A percentile compares a stretch with the other conserved stretches of the same genome.
Conservation (phyloP, 2,329 filamentous ascomycete genomes). For the Fusarium pseudograminearum region DNA sequence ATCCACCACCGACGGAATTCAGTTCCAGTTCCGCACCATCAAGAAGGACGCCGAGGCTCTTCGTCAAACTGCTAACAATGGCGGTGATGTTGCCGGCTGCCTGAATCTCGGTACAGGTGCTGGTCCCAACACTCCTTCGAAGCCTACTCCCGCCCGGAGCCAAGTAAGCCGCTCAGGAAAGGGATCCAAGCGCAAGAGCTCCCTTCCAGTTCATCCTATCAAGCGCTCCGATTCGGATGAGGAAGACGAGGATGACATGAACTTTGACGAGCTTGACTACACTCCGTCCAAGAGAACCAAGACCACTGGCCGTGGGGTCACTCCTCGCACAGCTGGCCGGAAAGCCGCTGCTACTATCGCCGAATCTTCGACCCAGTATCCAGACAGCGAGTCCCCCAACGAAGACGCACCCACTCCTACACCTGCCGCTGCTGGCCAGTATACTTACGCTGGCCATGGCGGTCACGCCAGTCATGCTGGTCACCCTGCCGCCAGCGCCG, state of each 20-base stretch:
- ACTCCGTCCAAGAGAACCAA: slow-evolving; percentile 55
- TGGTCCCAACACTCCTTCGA: slow-evolving; percentile 49
- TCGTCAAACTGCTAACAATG: slow-evolving; percentile 57
- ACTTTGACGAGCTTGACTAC: slow-evolving; percentile 51
- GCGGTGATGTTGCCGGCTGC: slow-evolving; percentile 60
- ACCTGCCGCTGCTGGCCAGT: slow-evolving; percentile 5
- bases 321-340: slow-evolving; percentile 51
- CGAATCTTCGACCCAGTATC: slow-evolving; percentile 45
- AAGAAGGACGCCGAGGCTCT: slow-evolving; percentile 65
- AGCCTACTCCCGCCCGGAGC: slow-evolving; percentile 40
- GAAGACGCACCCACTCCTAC: slow-evolving; percentile 33
- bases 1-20: slow-evolving; percentile 68
- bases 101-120: slow-evolving; percentile 49
- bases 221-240: slow-evolving; percentile 48
- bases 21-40: slow-evolving; percentile 70
- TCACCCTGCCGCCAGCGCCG: background rate
- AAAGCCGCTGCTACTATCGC: slow-evolving; percentile 53
- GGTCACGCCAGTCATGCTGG: background rate
- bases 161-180: slow-evolving; percentile 45
- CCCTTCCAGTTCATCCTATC: slow-evolving; percentile 33
- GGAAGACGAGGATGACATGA: slow-evolving; percentile 47
- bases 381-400: slow-evolving; percentile 48
- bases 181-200: slow-evolving; percentile 46
- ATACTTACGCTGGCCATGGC: background rate
- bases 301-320: slow-evolving; percentile 42